Evolutionary conservation across 805 yeast species (phyloP).

Genomic region (Nakazawaea holstii): DNA sequence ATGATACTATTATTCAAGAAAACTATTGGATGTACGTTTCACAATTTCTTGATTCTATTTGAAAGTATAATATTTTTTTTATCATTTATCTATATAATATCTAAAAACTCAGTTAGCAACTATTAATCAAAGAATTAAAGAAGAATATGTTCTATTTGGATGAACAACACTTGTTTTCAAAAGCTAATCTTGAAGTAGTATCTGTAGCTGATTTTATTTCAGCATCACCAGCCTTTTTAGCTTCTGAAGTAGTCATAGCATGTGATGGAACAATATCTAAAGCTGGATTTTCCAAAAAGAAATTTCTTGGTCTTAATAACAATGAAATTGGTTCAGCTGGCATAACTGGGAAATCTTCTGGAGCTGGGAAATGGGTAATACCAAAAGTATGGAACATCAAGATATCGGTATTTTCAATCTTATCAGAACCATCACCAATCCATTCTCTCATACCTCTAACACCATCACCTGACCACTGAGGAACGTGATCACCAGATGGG

Average conservation of each 20-base stretch:
- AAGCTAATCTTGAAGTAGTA: constrained; percentile 47
- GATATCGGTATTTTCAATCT: constrained; percentile 63
- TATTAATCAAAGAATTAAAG: too few species aligned
- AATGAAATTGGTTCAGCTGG: constrained; percentile 79
- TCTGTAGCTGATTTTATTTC: constrained; percentile 41
- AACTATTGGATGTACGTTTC: constrained; percentile 72
- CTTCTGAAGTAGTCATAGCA: constrained; percentile 41
- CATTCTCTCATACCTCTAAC: constrained; percentile 60
- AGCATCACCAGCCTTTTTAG: constrained; percentile 27
- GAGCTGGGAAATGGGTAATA: constrained; percentile 81
- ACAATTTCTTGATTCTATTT: constrained; percentile 40
- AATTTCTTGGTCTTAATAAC: constrained; percentile 72
- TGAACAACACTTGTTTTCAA: constrained; percentile 29
- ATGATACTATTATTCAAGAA: constrained; percentile 72
- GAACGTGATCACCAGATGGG: constrained; percentile 78
- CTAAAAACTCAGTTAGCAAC: not conserved
- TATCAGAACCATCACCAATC: constrained; percentile 57
- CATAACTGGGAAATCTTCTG: constrained; percentile 88
- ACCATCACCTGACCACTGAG: constrained; percentile 72
- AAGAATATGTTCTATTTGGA: not conserved
- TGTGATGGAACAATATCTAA: constrained; percentile 69
- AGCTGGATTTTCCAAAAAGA: constrained; percentile 73
- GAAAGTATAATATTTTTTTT: not conserved
- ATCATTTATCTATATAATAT: not conserved
- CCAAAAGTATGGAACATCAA: constrained; percentile 80